These are phyloP conservation scores for Saturnispora hagleri DNA, from an alignment of 805 yeast species.

Conservation along the genomic window DNA sequence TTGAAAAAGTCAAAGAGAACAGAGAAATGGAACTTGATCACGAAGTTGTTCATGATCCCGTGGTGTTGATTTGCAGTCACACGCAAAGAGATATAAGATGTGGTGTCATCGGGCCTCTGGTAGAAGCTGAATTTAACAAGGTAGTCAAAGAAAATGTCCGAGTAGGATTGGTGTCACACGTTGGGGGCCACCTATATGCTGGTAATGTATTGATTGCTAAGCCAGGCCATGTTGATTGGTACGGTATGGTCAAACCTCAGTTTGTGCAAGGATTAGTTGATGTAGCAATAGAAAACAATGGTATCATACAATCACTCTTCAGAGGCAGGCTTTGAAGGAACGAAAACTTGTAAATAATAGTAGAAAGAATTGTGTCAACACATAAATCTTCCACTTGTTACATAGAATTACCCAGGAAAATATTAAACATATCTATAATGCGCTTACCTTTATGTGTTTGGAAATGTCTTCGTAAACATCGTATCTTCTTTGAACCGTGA, in stretches of 20 bases:
- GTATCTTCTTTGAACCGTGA: constrained; percentile 60
- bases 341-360: neutral
- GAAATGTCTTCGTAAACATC: constrained; percentile 48
- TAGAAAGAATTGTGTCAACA: neutral
- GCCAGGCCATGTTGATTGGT: constrained; percentile 48
- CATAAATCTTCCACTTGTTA: neutral
- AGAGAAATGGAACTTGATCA: neutral
- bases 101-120: constrained; percentile 55
- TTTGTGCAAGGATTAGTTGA: constrained; percentile 57
- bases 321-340: constrained; percentile 24
- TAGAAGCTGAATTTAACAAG: constrained; percentile 39
- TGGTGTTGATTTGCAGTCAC: constrained; percentile 58
- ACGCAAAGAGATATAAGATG: constrained; percentile 54
- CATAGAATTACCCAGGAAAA: neutral
- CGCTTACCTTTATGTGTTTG: constrained; percentile 17
- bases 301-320: constrained; percentile 46
- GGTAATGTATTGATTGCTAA: constrained; percentile 63
- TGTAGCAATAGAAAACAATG: constrained; percentile 41
- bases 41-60: neutral
- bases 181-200: constrained; percentile 84
- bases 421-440: constrained; percentile 8
- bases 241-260: constrained; percentile 61
- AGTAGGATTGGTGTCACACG: constrained; percentile 58
- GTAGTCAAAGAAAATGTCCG: constrained; percentile 27
- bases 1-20: constrained; percentile 1